Percentiles rank a stretch among this genome's conserved stretches.
Evolutionary conservation across 352 stramenopile genomes (phyloP).

Genomic region (Globisporangium okanoganense): DNA sequence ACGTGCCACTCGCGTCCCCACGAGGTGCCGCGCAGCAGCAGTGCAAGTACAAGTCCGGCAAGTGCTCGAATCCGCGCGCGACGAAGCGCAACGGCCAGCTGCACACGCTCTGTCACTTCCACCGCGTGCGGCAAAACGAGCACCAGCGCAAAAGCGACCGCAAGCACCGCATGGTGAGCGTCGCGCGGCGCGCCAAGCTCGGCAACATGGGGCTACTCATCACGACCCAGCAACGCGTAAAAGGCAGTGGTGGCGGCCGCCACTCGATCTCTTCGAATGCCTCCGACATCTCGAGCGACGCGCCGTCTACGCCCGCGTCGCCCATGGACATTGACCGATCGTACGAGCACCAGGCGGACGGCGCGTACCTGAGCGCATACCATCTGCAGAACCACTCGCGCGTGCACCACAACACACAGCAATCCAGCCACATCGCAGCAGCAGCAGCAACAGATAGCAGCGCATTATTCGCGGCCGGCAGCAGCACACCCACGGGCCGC

Average conservation of each 20-base stretch:
- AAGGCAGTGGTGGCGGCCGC: not conserved
- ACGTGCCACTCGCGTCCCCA: slow-evolving; percentile 24
- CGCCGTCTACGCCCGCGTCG: slow-evolving; percentile 26
- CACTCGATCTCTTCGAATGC: slow-evolving; percentile 26
- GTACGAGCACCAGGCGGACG: slow-evolving; percentile 11
- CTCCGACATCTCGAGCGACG: slow-evolving; percentile 31
- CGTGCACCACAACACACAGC: slow-evolving; percentile 5
- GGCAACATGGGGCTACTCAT: slow-evolving; percentile 52
- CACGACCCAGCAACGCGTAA: not conserved
- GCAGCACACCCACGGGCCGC: slow-evolving; percentile 29
- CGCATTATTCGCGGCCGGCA: not conserved
- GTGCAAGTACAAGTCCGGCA: slow-evolving; percentile 87
- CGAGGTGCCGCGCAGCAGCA: slow-evolving; percentile 36
- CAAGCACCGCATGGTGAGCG: slow-evolving; percentile 81
- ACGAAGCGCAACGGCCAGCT: slow-evolving; percentile 84
- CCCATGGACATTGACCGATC: slow-evolving; percentile 27
- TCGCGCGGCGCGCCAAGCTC: slow-evolving; percentile 68
- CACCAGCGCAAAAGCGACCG: slow-evolving; percentile 86
- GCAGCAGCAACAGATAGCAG: not conserved
- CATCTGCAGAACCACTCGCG: slow-evolving; percentile 12
- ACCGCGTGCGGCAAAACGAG: slow-evolving; percentile 80
- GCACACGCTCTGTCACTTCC: slow-evolving; percentile 84
- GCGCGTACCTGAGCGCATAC: slow-evolving; percentile 7
- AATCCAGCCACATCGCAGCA: slow-evolving; percentile 1
- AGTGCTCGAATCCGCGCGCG: slow-evolving; percentile 77